Percentiles rank a stretch among this genome's conserved stretches.
phyloP scores from a whole-genome alignment of 129 eudicot genomes.

The Flaveria sonorensis region DNA sequence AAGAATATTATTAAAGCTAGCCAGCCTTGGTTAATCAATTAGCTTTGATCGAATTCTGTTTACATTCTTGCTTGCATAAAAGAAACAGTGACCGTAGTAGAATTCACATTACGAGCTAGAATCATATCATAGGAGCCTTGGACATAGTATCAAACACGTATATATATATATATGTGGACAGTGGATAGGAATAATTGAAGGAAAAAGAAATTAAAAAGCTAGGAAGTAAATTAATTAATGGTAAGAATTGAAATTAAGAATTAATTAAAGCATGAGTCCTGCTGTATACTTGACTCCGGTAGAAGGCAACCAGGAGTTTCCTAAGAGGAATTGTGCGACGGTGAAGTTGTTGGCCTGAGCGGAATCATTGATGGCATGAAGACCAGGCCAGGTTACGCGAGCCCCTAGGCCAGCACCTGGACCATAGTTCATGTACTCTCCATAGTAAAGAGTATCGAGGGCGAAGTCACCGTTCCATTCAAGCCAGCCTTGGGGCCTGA shows the following conservation, averaged over 20 bases:
- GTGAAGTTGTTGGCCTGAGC: constrained; percentile 58
- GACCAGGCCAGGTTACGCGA: constrained; percentile 87
- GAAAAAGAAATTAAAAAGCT: too few relatives aligned
- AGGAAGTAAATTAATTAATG: not conserved
- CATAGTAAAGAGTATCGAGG: constrained; percentile 65
- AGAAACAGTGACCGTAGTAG: too few relatives aligned
- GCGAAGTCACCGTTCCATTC: constrained; percentile 77
- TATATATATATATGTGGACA: too few relatives aligned
- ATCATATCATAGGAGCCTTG: too few relatives aligned
- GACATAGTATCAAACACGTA: too few relatives aligned
- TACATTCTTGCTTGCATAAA: too few relatives aligned
- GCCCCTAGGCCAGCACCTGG: constrained; percentile 66
- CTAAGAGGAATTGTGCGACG: constrained; percentile 63
- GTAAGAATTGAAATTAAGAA: not conserved
- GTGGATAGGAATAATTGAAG: too few relatives aligned
- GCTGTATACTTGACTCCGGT: constrained; percentile 60
- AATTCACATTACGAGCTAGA: too few relatives aligned
- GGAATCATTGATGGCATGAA: constrained; percentile 51
- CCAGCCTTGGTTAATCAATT: too few relatives aligned
- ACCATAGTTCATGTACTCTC: constrained; percentile 78
- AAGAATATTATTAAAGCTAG: too few relatives aligned
- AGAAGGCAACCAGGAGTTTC: constrained; percentile 74
- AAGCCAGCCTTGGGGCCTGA: constrained; percentile 80
- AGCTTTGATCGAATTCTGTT: too few relatives aligned
- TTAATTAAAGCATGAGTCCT: constrained; percentile 41